Evolutionary conservation across 352 stramenopile genomes (phyloP), one percentile per base, ranked within the genome.

Genomic region (Pythium periplocum): DNA sequence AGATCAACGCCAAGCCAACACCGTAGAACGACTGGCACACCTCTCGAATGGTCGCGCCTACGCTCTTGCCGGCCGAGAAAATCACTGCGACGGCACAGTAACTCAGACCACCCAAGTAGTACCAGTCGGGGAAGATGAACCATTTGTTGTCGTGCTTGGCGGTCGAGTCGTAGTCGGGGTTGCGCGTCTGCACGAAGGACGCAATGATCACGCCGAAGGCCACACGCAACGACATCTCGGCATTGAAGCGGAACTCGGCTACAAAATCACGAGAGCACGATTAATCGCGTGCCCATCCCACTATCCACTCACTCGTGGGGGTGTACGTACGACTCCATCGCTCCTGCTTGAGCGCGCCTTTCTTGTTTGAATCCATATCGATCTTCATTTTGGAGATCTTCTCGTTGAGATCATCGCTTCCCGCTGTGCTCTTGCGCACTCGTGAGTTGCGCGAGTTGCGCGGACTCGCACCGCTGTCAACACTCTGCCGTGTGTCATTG

Each of bases 71-170:
- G 6, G 78, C 67, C n/a, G 76, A 84, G 56, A 90, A 91, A 44
- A 91, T 87, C 9, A 87, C 78, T 34, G 78, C 78, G 17, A 86
- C 71, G 8, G 78, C 81, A 42, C 80, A 86, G 61, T 92, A 92
- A 55, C 78, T 89, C 12, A 91, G 63, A 63, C 80, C 80, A 44
- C 80, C 80, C 39, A 73, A 53, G 37, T 80, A 86, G 63, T 80
- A 85, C 74, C 75, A 90, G 7, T 76, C 53, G 0, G 81, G 81
- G 36, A 91, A 92, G 31, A 92, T 61, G 10, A 73, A 63, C 81
- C 81, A 92, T 48, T 86, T 81, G 56, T 90, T 88, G 45, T 64
- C 63, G 42, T 84, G 53, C 11, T 69, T 54, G 37, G 59, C 58
- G 34, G 57, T 60, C 3, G 73, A 55, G 26, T 83, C 59, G 55